Evolutionary conservation across 768 basidiomycete genomes (phyloP).

Genomic region (Galerina sulciceps): DNA sequence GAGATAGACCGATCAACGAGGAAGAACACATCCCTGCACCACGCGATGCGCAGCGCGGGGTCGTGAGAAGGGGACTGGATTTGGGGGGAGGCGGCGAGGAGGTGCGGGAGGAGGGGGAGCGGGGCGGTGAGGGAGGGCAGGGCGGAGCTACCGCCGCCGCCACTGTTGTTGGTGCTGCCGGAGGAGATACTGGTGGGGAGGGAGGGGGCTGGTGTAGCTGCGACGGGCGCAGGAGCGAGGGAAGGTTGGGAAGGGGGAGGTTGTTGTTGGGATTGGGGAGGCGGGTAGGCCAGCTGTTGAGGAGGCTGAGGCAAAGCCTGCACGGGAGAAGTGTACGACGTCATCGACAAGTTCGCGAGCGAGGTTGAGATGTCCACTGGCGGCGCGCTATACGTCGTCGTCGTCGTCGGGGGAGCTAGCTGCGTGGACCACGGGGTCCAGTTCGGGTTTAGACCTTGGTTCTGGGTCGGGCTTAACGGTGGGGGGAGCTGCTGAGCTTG

Average conservation of each 20-base stretch:
- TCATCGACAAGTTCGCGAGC: constrained; percentile 25
- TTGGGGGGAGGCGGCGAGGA: constrained; percentile 52
- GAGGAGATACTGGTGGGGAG: too few species aligned
- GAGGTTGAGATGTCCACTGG: constrained; percentile 23
- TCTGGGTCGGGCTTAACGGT: too few species aligned
- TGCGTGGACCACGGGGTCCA: constrained; percentile 2
- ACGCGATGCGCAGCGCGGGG: constrained; percentile 67
- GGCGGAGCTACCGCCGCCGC: too few species aligned
- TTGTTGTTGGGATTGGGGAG: constrained; percentile 9
- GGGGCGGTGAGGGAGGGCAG: constrained; percentile 65
- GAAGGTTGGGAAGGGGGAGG: neutral
- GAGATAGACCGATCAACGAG: constrained; percentile 84
- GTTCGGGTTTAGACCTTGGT: too few species aligned
- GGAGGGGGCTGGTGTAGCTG: constrained; percentile 50
- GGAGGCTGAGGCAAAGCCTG: constrained; percentile 39
- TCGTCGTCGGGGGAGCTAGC: constrained; percentile 15
- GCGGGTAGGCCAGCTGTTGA: constrained; percentile 43
- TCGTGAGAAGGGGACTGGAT: constrained; percentile 61
- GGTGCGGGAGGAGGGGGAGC: constrained; percentile 65
- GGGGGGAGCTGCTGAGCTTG: too few species aligned
- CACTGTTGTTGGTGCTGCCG: constrained; percentile 46
- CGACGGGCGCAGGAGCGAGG: constrained; percentile 21
- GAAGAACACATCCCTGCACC: constrained; percentile 83
- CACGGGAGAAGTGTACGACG: constrained; percentile 31
- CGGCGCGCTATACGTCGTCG: constrained; percentile 20